Base-by-base conservation (phyloP, 306 rosid genomes). In the Pyrus bretschneideri region DNA sequence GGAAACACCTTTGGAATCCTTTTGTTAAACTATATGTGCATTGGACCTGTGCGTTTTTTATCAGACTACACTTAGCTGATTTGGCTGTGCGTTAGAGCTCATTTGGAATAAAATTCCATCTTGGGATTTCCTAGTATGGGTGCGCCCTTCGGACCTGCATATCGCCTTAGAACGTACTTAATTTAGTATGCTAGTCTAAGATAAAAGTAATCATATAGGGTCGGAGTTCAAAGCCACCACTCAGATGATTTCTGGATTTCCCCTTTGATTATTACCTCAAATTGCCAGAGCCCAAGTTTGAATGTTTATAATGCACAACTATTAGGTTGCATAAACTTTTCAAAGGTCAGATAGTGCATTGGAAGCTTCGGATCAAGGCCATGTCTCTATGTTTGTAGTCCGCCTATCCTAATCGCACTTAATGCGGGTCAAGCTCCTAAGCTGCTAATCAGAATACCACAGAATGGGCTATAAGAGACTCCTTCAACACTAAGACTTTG, bases 31-130 rank as follows among this genome's bases (percentile, higher is more conserved):
- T 18, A 1, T 49, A 49, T 49, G 6, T 15, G 21, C 55, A 15
- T 49, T 0, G 0, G 0, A 49, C 9, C 2, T 15, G 21, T 15
- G 55, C 9, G 0, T 15, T 6, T 49, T 18, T 0, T 0, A 49
- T 49, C 3, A 15, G 6, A 17, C 21, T 15, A 5, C 21, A 49
- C 54, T 49, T 4, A 4, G 2, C 6, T 49, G 54, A 46, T 17
- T 49, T 46, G 4, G 14, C 14, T 2, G 1, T 49, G 54, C 19
- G 2, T 14, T 5, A 5, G 3, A 15, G 55, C 9, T 49, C 21
- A 2, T 1, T 15, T 5, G 18, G 55, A 49, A 17, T 15, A 49
- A 49, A 49, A 17, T 49, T 49, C 55, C 6, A 5, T 15, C 55
- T 49, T 49, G 9, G 21, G 18, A 15, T 49, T 49, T 49, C 21